Evolutionary conservation across 306 rosid genomes (phyloP).

Genomic region (Cucurbita argyrosperma): DNA sequence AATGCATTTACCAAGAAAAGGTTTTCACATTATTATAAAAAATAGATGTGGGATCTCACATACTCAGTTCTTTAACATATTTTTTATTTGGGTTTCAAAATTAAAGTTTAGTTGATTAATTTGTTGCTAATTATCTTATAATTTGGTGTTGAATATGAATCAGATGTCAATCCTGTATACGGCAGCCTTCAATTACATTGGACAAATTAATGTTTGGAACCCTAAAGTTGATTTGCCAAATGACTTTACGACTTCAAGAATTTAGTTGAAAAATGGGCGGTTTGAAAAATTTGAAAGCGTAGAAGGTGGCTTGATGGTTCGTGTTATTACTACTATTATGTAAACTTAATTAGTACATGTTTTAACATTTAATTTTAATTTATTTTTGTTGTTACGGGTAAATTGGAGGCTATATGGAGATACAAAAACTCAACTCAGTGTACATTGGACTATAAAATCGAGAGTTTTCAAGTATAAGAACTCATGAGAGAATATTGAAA

Average conservation of each 20-base stretch:
- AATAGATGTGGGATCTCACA: no score
- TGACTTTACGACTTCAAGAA: conserved; percentile 51
- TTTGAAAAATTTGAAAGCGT: conserved; percentile 33
- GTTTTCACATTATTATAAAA: no score
- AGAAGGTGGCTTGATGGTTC: conserved; percentile 47
- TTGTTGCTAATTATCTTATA: background rate
- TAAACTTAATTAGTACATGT: no score
- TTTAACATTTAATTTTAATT: no score
- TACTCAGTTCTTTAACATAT: no score
- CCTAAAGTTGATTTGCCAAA: conserved; percentile 25
- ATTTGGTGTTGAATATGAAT: background rate
- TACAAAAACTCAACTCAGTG: conserved; percentile 16
- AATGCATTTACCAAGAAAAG: no score
- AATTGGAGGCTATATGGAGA: conserved; percentile 52
- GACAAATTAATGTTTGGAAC: conserved; percentile 46
- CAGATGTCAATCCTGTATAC: conserved; percentile 31
- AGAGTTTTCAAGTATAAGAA: no score
- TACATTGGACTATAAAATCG: conserved; percentile 45
- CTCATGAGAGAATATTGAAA: no score
- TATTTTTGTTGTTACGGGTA: conserved; percentile 19
- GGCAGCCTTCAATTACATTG: conserved; percentile 32
- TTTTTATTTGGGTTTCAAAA: background rate
- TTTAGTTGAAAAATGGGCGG: conserved; percentile 31
- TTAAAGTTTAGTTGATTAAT: background rate
- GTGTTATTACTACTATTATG: no score